Evolutionary conservation across 2,329 filamentous ascomycete genomes (phyloP).

Genomic region (Fusarium stilboides): DNA sequence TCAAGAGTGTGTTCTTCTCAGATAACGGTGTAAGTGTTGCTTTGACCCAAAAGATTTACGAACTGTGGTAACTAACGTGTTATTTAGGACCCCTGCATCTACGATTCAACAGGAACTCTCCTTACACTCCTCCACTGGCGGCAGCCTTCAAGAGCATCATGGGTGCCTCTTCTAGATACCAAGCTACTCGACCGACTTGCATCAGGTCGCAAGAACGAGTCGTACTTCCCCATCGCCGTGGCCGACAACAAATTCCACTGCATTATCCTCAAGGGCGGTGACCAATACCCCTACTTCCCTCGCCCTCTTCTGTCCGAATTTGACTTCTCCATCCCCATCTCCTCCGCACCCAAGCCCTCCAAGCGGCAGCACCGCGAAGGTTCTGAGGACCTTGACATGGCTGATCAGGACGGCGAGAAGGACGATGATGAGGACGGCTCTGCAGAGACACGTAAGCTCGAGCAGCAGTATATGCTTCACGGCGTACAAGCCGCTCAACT

Average conservation of each 20-base stretch:
- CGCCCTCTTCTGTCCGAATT: conserved; percentile 93
- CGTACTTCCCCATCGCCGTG: conserved; percentile 95
- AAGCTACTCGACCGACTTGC: conserved; percentile 85
- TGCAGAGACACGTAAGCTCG: conserved; percentile 74
- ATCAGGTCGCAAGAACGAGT: conserved; percentile 87
- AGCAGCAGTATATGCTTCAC: conserved; percentile 85
- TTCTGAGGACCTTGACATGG: conserved; percentile 54
- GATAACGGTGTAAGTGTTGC: conserved; percentile 80
- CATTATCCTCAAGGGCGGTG: conserved; percentile 97
- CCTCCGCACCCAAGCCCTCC: conserved; percentile 62
- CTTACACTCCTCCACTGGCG: conserved; percentile 94
- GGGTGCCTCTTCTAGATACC: conserved; percentile 95
- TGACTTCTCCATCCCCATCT: conserved; percentile 88
- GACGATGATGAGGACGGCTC: conserved; percentile 54
- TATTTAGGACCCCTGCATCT: conserved; percentile 89
- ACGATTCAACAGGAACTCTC: conserved; percentile 91
- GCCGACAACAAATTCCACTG: conserved; percentile 95
- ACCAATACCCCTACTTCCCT: conserved; percentile 93
- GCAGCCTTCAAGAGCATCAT: conserved; percentile 84
- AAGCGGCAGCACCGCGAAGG: conserved; percentile 52
- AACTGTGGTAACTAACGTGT: conserved; percentile 13
- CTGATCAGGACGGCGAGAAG: conserved; percentile 53
- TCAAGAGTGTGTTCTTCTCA: conserved; percentile 92
- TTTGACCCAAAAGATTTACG: not conserved
- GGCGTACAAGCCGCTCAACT: conserved; percentile 81